Evolutionary conservation across 225 moss, liverwort and hornwort species (phyloP), one percentile per base, ranked within the genome.

Genomic region (Neckera pumila): DNA sequence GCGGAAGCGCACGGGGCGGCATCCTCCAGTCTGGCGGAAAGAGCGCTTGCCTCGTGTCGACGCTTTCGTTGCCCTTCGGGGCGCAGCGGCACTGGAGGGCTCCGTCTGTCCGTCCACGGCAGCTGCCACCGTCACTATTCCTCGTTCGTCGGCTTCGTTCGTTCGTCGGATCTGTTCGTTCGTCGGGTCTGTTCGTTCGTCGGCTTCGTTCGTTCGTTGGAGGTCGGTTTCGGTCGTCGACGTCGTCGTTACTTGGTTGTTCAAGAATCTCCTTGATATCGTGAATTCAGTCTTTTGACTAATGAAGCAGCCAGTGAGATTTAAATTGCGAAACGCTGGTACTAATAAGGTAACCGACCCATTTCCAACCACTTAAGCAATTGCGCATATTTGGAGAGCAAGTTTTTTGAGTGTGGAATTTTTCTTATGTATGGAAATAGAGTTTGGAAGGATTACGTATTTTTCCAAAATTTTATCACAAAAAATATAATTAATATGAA

Each of bases 41-140:
- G 90, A 92, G 90, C 92, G 93, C 90, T 86, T 87, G 92, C 92
- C 93, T 92, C 93, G 93, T 93, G 93, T 92, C 93, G 90, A 93
- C 93, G 89, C 90, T 83, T 85, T 91, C 89, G 36, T 90, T 80
- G 90, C 84, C 77, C 15, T 38, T 12, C 53, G n/a, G 51, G 76
- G 49, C 51, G 11, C 31, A 49, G 7, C 31, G 75, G 31, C 47
- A 33, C 49, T 49, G 20, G 34, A 64, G 31, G 31, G 3, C 36
- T 56, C 60, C 42, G 42, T 19, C 26, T 25, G 54, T 53, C 53
- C 34, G 47, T 21, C 2, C 9, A 16, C 14, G 13, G 28, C 42
- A 11, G 60, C 59, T 7, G 60, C 19, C 60, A 28, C 43, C 66
- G 36, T 66, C 11, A 34, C 77, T 49, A 2, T 2, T 36, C 11